phyloP scores from a whole-genome alignment of 176 grass and related monocot species.

The Elymus sibiricus region DNA sequence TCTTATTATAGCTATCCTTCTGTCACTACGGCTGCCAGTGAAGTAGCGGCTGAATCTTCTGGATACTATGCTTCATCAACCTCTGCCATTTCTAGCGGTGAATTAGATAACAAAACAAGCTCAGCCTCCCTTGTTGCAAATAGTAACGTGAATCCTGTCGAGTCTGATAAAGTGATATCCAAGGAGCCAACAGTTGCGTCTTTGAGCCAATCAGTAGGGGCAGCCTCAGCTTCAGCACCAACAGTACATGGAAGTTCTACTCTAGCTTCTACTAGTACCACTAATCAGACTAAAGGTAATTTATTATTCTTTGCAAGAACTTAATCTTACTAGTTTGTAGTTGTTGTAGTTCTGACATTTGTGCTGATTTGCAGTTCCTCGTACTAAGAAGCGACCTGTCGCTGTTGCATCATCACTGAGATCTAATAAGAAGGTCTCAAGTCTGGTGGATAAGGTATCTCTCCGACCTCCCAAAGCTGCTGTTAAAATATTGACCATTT shows the following conservation, averaged over 20 bases:
- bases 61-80: constrained; percentile 52
- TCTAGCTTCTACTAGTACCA: constrained; percentile 43
- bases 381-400: constrained; percentile 67
- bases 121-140: constrained; percentile 25
- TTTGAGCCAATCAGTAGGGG: constrained; percentile 33
- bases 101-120: constrained; percentile 37
- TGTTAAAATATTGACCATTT: background rate
- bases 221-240: constrained; percentile 29
- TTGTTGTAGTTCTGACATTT: constrained; percentile 12
- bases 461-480: background rate
- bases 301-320: background rate
- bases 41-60: constrained; percentile 37
- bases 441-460: constrained; percentile 89
- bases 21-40: constrained; percentile 10
- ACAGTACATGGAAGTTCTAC: constrained; percentile 36
- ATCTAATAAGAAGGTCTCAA: constrained; percentile 96
- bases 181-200: constrained; percentile 37
- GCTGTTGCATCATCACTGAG: constrained; percentile 65
- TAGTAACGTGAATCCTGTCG: constrained; percentile 7
- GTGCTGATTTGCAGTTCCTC: constrained; percentile 44
- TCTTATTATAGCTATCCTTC: constrained; percentile 57
- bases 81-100: constrained; percentile 39
- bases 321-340: constrained; percentile 5
- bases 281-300: constrained; percentile 67
- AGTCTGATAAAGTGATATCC: constrained; percentile 33